These are phyloP conservation scores for Apiosordaria backusii DNA, from an alignment of 495 filamentous ascomycete species.

Conservation along the genomic window DNA sequence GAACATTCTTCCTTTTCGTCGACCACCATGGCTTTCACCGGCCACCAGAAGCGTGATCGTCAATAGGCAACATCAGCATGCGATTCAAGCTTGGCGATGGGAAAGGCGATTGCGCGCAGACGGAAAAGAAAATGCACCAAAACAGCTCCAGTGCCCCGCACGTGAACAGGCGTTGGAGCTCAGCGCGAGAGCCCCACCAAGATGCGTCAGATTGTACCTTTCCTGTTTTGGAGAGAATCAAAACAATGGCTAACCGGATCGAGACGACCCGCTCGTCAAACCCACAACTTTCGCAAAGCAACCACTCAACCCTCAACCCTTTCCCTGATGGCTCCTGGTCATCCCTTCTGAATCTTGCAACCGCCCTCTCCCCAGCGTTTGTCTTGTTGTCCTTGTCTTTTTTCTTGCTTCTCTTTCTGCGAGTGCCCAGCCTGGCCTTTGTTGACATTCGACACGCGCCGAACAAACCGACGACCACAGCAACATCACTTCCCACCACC, in stretches of 20 bases:
- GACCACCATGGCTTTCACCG: too few relatives aligned
- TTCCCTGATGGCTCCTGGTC: slow-evolving; percentile 2
- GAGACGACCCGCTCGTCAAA: slow-evolving; percentile 17
- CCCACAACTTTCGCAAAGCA: slow-evolving; percentile 27
- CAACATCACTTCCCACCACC: slow-evolving; percentile 6
- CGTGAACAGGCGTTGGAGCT: slow-evolving; percentile 30
- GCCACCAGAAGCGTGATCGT: too few relatives aligned
- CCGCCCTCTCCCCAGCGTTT: background rate
- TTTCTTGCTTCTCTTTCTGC: slow-evolving; percentile 2
- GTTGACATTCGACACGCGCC: slow-evolving; percentile 4
- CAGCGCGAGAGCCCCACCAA: slow-evolving; percentile 19
- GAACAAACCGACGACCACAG: slow-evolving; percentile 7
- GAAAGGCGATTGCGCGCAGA: too few relatives aligned
- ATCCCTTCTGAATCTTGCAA: background rate
- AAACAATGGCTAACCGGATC: slow-evolving; percentile 30
- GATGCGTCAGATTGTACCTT: slow-evolving; percentile 19
- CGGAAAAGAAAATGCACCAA: too few relatives aligned
- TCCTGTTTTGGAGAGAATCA: slow-evolving; percentile 33
- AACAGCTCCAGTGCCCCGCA: slow-evolving; percentile 9
- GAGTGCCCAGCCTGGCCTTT: slow-evolving; percentile 1
- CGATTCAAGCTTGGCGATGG: too few relatives aligned
- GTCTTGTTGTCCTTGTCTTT: background rate
- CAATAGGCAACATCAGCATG: too few relatives aligned
- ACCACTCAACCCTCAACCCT: slow-evolving; percentile 17
- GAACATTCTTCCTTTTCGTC: too few relatives aligned